These are phyloP conservation scores for Ceratopteris richardii DNA, from an alignment of 75 land plant genomes.

Conservation along the genomic window DNA sequence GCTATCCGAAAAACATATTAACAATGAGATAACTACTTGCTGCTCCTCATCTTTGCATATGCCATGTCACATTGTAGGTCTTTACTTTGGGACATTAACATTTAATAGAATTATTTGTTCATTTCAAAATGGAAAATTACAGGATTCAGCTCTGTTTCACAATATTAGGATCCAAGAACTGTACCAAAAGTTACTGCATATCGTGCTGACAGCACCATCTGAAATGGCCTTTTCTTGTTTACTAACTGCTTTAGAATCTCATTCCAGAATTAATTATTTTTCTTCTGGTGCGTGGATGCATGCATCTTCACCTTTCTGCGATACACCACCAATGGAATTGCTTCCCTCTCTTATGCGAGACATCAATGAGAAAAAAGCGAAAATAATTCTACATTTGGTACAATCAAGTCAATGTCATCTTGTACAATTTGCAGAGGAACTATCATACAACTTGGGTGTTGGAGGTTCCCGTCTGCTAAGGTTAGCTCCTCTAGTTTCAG, in stretches of 20 bases:
- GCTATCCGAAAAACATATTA: neutral
- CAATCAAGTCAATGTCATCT: conserved; percentile 50
- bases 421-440: conserved; percentile 16
- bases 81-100: conserved; percentile 32
- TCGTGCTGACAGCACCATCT: conserved; percentile 28
- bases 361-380: conserved; percentile 34
- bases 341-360: conserved; percentile 34
- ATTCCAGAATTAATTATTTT: conserved; percentile 3
- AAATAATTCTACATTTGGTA: conserved; percentile 39
- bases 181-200: conserved; percentile 6
- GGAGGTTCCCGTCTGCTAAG: neutral
- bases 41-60: neutral
- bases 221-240: conserved; percentile 46
- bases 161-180: neutral
- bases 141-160: too few species aligned
- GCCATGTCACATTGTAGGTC: conserved; percentile 21
- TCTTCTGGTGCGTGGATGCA: neutral
- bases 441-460: neutral
- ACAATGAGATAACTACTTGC: too few species aligned
- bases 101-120: conserved; percentile 21
- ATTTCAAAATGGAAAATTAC: neutral
- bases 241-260: conserved; percentile 32
- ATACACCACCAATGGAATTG: conserved; percentile 40
- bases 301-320: conserved; percentile 1
- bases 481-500: neutral